Percentiles rank a stretch among this genome's conserved stretches.
Conservation (phyloP, 306 rosid species). For the Trichosanthes truncata region DNA sequence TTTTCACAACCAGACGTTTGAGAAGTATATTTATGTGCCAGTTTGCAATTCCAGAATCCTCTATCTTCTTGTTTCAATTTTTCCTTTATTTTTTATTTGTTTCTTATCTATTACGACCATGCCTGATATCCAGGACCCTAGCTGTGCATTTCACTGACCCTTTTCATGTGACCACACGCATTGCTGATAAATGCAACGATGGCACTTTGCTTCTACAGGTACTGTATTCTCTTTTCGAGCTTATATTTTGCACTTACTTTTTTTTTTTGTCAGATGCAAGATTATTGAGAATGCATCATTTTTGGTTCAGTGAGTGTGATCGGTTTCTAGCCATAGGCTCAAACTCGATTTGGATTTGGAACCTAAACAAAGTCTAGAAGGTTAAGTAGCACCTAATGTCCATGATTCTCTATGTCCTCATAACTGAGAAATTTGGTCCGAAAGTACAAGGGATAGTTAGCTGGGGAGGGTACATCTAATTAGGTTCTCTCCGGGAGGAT, state of each 20-base stretch:
- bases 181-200: conserved; percentile 85
- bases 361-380: background rate
- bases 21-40: conserved; percentile 39
- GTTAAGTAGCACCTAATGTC: background rate
- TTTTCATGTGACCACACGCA: conserved; percentile 69
- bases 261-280: background rate
- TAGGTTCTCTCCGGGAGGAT: background rate
- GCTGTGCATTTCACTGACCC: conserved; percentile 98
- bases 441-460: background rate
- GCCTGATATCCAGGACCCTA: conserved; percentile 60
- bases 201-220: conserved; percentile 96
- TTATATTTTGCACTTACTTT: background rate
- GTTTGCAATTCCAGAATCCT: conserved; percentile 12
- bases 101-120: conserved; percentile 11
- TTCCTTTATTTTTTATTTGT: background rate
- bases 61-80: background rate
- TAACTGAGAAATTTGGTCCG: background rate
- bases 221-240: conserved; percentile 20
- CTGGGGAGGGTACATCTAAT: background rate
- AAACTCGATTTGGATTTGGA: background rate
- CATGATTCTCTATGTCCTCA: background rate
- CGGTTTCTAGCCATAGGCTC: background rate
- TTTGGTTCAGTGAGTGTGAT: background rate
- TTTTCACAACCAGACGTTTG: conserved; percentile 81
- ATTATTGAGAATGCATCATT: background rate